Percentiles rank a stretch among this genome's conserved stretches.
Evolutionary conservation across 768 basidiomycete genomes (phyloP).

Genomic region (Tricholoma flavovirens): DNA sequence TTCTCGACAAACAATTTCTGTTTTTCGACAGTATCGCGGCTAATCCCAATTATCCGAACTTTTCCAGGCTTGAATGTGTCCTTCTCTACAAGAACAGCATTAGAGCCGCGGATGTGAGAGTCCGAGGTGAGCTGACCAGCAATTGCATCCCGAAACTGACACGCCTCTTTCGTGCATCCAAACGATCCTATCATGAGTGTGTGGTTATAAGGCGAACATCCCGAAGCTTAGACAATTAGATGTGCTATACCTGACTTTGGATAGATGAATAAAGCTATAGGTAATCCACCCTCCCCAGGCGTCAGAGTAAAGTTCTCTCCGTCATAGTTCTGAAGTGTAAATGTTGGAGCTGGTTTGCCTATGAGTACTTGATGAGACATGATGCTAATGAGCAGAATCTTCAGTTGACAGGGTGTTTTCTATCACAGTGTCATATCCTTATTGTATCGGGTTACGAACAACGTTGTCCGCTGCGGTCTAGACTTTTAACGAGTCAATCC

Average conservation of each 20-base stretch:
- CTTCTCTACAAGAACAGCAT: slow-evolving; percentile 37
- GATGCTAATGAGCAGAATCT: neutral
- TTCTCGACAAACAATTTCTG: slow-evolving; percentile 74
- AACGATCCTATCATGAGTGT: slow-evolving; percentile 54
- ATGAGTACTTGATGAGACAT: slow-evolving; percentile 51
- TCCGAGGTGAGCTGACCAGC: slow-evolving; percentile 38
- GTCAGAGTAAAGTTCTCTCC: slow-evolving; percentile 56
- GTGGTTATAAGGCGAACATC: neutral
- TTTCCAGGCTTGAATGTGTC: slow-evolving; percentile 59
- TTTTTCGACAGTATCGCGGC: slow-evolving; percentile 63
- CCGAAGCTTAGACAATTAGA: neutral
- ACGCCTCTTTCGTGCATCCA: slow-evolving; percentile 80
- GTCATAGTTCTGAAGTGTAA: slow-evolving; percentile 60
- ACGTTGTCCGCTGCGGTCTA: neutral
- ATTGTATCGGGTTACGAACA: neutral
- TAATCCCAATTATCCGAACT: slow-evolving; percentile 68
- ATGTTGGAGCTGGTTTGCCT: slow-evolving; percentile 57
- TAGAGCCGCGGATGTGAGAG: neutral
- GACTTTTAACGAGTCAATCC: neutral
- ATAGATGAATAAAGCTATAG: slow-evolving; percentile 76
- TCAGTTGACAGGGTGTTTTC: neutral
- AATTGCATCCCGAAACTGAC: slow-evolving; percentile 76
- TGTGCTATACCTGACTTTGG: slow-evolving; percentile 52
- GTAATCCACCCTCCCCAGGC: slow-evolving; percentile 51
- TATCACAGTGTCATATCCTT: neutral